phyloP scores from a whole-genome alignment of 305 asterid species.

The Fraxinus albicans region DNA sequence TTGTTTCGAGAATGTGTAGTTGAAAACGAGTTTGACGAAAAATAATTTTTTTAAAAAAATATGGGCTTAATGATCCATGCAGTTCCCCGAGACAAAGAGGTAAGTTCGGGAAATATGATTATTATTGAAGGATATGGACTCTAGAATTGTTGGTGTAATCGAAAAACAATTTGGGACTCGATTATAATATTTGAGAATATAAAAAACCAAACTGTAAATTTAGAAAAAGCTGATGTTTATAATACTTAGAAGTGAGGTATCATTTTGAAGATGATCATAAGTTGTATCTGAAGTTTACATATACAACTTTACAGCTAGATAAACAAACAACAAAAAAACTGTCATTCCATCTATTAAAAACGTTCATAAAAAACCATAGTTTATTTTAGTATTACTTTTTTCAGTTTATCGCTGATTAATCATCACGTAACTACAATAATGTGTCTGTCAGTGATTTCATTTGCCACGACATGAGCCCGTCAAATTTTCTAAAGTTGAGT shows the following conservation, averaged over 20 bases:
- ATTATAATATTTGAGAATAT: too few species aligned
- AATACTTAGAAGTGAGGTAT: not conserved
- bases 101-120: too few species aligned
- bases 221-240: not conserved
- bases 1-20: too few species aligned
- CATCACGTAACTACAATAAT: not conserved
- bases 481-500: not conserved
- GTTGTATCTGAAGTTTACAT: too few species aligned
- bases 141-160: not conserved
- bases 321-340: not conserved
- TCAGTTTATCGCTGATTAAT: not conserved
- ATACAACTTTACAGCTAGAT: not conserved
- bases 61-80: too few species aligned
- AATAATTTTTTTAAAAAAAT: too few species aligned
- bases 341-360: not conserved
- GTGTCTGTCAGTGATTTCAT: not conserved
- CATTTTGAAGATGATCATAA: not conserved
- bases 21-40: too few species aligned
- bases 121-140: not conserved
- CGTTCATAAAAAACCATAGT: not conserved
- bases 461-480: not conserved
- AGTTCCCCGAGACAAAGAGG: too few species aligned
- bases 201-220: not conserved
- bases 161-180: not conserved
- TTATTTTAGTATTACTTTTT: too few species aligned